phyloP scores from a whole-genome alignment of 768 basidiomycete genomes.

The Cyclocybe aegerita region DNA sequence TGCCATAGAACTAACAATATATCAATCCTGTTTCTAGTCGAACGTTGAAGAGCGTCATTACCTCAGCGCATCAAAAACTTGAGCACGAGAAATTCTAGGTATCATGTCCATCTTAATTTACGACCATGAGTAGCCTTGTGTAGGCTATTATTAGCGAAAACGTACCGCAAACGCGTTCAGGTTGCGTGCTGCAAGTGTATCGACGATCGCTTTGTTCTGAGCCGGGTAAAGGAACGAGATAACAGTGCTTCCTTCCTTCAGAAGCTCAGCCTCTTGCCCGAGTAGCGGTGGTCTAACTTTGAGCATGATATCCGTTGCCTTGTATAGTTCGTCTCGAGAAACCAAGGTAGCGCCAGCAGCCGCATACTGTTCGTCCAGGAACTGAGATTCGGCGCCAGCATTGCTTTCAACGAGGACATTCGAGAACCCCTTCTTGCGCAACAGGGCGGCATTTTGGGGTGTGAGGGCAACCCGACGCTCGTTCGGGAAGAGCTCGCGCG shows the following conservation, averaged over 20 bases:
- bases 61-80: slow-evolving; percentile 89
- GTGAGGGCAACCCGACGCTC: slow-evolving; percentile 83
- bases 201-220: slow-evolving; percentile 76
- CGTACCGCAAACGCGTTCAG: slow-evolving; percentile 71
- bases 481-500: slow-evolving; percentile 72
- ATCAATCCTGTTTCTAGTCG: neutral
- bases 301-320: slow-evolving; percentile 71
- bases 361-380: slow-evolving; percentile 76
- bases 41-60: slow-evolving; percentile 23
- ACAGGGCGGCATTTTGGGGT: slow-evolving; percentile 70
- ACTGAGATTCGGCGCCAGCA: slow-evolving; percentile 74
- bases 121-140: neutral
- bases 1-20: slow-evolving; percentile 76
- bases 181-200: slow-evolving; percentile 62
- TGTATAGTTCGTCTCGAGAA: slow-evolving; percentile 69
- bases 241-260: slow-evolving; percentile 76
- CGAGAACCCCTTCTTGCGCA: slow-evolving; percentile 82
- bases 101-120: slow-evolving; percentile 78
- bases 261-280: slow-evolving; percentile 55
- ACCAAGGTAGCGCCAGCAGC: slow-evolving; percentile 79
- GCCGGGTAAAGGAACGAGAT: slow-evolving; percentile 84
- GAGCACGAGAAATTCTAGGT: slow-evolving; percentile 87
- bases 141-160: slow-evolving; percentile 3
- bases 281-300: slow-evolving; percentile 81
- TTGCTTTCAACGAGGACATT: slow-evolving; percentile 71